A percentile compares a stretch with the other conserved stretches of the same genome.
Evolutionary conservation across 768 basidiomycete genomes (phyloP).

Genomic region (Kwoniella newhampshirensis): DNA sequence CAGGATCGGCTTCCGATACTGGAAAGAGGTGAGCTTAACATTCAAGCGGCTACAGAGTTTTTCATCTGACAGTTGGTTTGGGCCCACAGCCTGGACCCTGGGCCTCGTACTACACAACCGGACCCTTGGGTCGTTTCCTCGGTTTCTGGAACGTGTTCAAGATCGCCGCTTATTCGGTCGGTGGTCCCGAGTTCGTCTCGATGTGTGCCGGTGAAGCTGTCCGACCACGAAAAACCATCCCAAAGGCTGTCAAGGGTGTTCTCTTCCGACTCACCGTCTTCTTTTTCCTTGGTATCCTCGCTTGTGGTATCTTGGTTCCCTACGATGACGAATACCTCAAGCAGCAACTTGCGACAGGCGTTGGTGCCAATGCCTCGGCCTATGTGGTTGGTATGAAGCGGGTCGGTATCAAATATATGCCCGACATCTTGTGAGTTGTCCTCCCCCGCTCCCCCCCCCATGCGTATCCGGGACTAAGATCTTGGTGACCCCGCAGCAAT

Average conservation of each 20-base stretch:
- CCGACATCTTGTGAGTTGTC: slow-evolving; percentile 5
- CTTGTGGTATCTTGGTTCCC: slow-evolving; percentile 14
- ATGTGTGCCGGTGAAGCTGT: slow-evolving; percentile 12
- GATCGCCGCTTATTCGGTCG: slow-evolving; percentile 15
- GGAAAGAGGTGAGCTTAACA: slow-evolving; percentile 6
- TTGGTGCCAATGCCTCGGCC: slow-evolving; percentile 11
- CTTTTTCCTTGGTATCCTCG: slow-evolving; percentile 16
- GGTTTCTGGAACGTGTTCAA: slow-evolving; percentile 18
- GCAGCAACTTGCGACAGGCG: neutral
- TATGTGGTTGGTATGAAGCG: slow-evolving; percentile 15
- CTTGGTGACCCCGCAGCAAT: slow-evolving; percentile 41
- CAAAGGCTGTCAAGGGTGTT: slow-evolving; percentile 12
- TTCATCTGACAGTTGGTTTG: neutral
- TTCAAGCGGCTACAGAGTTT: neutral
- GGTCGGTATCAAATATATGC: slow-evolving; percentile 9
- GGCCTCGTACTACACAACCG: slow-evolving; percentile 8
- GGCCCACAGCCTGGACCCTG: slow-evolving; percentile 7
- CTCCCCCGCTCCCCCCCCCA: neutral
- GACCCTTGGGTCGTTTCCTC: slow-evolving; percentile 8
- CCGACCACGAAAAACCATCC: slow-evolving; percentile 8
- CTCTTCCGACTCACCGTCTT: slow-evolving; percentile 13
- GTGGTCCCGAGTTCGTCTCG: slow-evolving; percentile 15
- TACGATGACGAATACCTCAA: slow-evolving; percentile 3
- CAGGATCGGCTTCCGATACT: slow-evolving; percentile 17
- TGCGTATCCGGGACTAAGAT: slow-evolving; percentile 19